phyloP scores from a whole-genome alignment of 768 basidiomycete species.

The Boletus bicolor region DNA sequence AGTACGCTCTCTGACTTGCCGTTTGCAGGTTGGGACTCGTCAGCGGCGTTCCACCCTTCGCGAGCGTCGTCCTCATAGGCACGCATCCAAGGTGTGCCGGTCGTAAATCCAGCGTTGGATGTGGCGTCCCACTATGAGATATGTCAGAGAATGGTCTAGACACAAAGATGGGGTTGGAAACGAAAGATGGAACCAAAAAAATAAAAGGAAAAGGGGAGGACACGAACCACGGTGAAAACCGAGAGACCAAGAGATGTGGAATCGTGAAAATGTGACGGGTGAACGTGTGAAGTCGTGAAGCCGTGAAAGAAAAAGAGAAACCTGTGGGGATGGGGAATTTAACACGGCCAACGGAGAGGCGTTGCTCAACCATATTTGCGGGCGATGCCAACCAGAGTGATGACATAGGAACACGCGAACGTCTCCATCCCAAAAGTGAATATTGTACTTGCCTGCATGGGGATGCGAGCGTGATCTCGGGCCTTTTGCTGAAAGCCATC shows the following conservation, averaged over 20 bases:
- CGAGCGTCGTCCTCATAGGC: constrained; percentile 60
- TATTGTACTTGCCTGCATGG: constrained; percentile 54
- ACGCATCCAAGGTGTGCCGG: constrained; percentile 70
- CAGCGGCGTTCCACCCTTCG: constrained; percentile 49
- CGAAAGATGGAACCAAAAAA: too few relatives aligned
- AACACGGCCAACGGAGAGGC: background rate
- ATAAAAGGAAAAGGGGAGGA: background rate
- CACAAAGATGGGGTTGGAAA: background rate
- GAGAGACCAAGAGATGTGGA: background rate
- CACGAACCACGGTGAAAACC: too few relatives aligned
- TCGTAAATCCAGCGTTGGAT: constrained; percentile 61
- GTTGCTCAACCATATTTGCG: too few relatives aligned
- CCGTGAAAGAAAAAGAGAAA: background rate
- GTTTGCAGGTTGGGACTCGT: background rate
- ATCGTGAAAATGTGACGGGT: background rate
- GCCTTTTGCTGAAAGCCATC: constrained; percentile 58
- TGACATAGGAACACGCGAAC: background rate
- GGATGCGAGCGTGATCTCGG: constrained; percentile 67
- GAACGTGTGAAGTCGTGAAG: background rate
- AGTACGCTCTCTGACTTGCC: constrained; percentile 43
- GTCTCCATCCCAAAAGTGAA: background rate
- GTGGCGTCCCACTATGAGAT: constrained; percentile 54
- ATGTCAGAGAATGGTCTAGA: background rate
- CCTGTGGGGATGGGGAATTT: background rate
- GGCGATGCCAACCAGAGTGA: too few relatives aligned